phyloP scores from a whole-genome alignment of 352 stramenopile genomes.

The Aphanomyces invadans region DNA sequence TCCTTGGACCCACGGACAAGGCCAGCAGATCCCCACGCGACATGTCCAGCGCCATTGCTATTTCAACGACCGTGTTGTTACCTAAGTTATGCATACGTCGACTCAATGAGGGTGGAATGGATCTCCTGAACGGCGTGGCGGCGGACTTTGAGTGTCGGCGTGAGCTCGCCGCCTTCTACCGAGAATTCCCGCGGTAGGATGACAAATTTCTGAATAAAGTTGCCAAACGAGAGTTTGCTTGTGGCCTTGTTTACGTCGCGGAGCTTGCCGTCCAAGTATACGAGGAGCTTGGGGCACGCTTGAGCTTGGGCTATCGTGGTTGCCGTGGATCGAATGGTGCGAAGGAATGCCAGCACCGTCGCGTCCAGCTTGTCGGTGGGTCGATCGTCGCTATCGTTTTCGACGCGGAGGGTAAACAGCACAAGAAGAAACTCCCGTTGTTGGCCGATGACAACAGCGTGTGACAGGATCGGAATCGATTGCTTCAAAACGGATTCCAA shows the following conservation, averaged over 20 bases:
- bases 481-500: constrained; percentile 89
- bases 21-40: no score
- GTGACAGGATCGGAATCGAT: constrained; percentile 68
- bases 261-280: constrained; percentile 35
- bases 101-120: constrained; percentile 46
- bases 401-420: constrained; percentile 41
- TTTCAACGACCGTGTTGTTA: no score
- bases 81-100: constrained; percentile 55
- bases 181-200: constrained; percentile 41
- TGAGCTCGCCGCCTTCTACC: constrained; percentile 52
- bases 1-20: no score
- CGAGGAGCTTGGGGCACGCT: constrained; percentile 31
- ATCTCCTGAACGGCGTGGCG: constrained; percentile 46
- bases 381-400: constrained; percentile 29
- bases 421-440: constrained; percentile 52
- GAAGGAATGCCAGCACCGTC: constrained; percentile 33
- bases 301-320: constrained; percentile 45
- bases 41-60: no score
- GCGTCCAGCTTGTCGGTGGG: constrained; percentile 41
- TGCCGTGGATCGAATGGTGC: constrained; percentile 30
- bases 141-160: constrained; percentile 78
- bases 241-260: constrained; percentile 17
- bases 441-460: constrained; percentile 61
- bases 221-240: constrained; percentile 23
- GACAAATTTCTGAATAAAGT: constrained; percentile 35